A percentile compares a stretch with the other conserved stretches of the same genome.
phyloP scores from a whole-genome alignment of 2,329 filamentous ascomycete species.

The Colletotrichum godetiae region DNA sequence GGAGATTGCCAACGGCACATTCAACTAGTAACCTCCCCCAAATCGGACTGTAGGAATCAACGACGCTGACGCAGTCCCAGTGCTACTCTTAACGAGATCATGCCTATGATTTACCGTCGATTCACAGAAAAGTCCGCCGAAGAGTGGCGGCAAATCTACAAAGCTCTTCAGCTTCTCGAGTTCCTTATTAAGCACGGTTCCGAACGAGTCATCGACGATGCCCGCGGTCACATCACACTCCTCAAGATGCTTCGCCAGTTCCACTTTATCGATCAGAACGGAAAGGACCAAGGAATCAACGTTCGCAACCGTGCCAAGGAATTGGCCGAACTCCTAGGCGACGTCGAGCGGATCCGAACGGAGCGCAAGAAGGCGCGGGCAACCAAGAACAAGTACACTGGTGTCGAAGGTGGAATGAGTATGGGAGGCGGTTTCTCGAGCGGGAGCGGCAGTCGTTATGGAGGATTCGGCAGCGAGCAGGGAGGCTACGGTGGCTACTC shows the following conservation, averaged over 20 bases:
- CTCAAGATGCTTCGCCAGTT: constrained; percentile 99
- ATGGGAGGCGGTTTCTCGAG: constrained; percentile 68
- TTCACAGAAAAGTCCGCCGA: constrained; percentile 99
- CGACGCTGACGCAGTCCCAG: constrained; percentile 56
- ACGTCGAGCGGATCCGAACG: constrained; percentile 86
- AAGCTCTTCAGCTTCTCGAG: constrained; percentile 94
- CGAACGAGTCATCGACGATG: constrained; percentile 96
- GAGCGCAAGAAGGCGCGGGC: constrained; percentile 90
- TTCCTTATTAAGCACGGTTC: constrained; percentile 98
- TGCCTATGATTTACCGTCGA: constrained; percentile 99
- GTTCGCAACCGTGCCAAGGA: constrained; percentile 97
- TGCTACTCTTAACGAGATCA: constrained; percentile 97
- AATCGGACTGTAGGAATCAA: background rate
- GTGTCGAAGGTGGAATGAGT: constrained; percentile 84
- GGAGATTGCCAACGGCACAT: constrained; percentile 97
- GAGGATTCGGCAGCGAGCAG: constrained; percentile 92
- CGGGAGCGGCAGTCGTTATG: constrained; percentile 71
- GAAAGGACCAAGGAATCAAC: constrained; percentile 98
- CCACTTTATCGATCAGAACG: constrained; percentile 95
- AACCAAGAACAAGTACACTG: constrained; percentile 94
- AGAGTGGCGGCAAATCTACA: constrained; percentile 99
- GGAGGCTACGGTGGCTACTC: constrained; percentile 74
- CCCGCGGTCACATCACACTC: constrained; percentile 91
- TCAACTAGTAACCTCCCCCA: constrained; percentile 82
- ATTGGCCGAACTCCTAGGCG: constrained; percentile 89